These are phyloP conservation scores for Trypanosoma melophagium DNA, from an alignment of 208 protist species.

Conservation along the genomic window DNA sequence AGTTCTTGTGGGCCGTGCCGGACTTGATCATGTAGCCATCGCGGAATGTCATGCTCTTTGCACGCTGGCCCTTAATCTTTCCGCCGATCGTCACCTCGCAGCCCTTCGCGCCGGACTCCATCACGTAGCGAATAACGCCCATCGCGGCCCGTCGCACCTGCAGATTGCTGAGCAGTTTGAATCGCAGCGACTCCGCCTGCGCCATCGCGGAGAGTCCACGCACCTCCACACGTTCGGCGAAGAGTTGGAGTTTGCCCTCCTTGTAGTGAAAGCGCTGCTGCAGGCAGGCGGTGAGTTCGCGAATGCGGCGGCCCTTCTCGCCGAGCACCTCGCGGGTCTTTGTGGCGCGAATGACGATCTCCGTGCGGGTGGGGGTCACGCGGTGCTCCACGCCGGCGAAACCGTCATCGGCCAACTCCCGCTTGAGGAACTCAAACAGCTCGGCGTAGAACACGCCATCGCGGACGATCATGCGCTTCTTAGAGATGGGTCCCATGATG, in stretches of 20 bases:
- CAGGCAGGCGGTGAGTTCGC: conserved; percentile 97
- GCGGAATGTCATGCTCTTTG: conserved; percentile 99
- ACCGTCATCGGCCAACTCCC: conserved; percentile 98
- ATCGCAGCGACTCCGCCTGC: conserved; percentile 98
- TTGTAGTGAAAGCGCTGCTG: conserved; percentile 98
- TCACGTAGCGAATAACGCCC: conserved; percentile 98
- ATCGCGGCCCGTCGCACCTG: conserved; percentile 98
- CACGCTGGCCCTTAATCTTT: conserved; percentile 99
- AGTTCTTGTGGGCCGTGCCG: conserved; percentile 91
- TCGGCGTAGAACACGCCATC: conserved; percentile 99
- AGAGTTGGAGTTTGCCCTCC: conserved; percentile 95
- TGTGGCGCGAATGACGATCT: conserved; percentile 99
- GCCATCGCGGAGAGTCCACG: conserved; percentile 98
- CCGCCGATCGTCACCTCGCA: conserved; percentile 99
- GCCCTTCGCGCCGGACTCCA: conserved; percentile 98
- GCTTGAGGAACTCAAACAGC: conserved; percentile 99
- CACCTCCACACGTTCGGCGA: conserved; percentile 95
- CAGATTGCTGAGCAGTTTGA: conserved; percentile 98
- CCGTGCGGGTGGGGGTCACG: conserved; percentile 94
- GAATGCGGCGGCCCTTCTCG: conserved; percentile 97
- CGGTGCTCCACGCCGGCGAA: conserved; percentile 97
- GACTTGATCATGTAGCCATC: conserved; percentile 99
- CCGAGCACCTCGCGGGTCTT: conserved; percentile 97
- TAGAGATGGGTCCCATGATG: conserved; percentile 80
- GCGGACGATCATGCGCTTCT: conserved; percentile 97